Conservation (phyloP, 768 basidiomycete species). For the Leucosporidium creatinivorum region DNA sequence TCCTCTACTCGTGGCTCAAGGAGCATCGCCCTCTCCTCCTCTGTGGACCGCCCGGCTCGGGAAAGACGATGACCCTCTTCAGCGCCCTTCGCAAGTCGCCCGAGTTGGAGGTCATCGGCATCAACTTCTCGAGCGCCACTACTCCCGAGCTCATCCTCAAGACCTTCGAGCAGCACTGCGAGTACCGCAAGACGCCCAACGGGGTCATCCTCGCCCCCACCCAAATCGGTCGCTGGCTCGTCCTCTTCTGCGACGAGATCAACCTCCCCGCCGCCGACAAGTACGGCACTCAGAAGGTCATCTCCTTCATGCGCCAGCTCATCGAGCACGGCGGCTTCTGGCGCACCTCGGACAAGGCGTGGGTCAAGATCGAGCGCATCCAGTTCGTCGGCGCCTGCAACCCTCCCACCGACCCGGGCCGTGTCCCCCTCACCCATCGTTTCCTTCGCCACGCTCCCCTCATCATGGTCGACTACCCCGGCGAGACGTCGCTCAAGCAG, state of each 20-base stretch:
- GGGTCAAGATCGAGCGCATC: constrained; percentile 97
- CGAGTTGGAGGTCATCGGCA: constrained; percentile 96
- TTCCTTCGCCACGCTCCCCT: constrained; percentile 96
- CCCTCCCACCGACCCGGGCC: constrained; percentile 96
- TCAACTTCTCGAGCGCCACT: constrained; percentile 98
- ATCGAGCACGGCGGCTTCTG: constrained; percentile 93
- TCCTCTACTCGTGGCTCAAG: constrained; percentile 95
- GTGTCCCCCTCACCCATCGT: constrained; percentile 93
- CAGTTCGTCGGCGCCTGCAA: constrained; percentile 99
- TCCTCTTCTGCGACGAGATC: constrained; percentile 99
- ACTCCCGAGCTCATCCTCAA: constrained; percentile 96
- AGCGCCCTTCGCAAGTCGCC: constrained; percentile 94
- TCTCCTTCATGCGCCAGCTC: constrained; percentile 94
- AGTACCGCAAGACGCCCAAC: constrained; percentile 95
- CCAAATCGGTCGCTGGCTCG: constrained; percentile 95
- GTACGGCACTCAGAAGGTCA: constrained; percentile 96
- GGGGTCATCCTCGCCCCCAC: constrained; percentile 90
- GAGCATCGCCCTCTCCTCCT: constrained; percentile 98
- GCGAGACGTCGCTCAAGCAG: constrained; percentile 90
- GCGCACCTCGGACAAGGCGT: constrained; percentile 86
- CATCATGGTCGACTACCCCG: constrained; percentile 99
- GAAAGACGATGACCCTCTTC: constrained; percentile 99
- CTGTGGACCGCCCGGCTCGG: constrained; percentile 98
- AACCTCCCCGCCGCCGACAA: constrained; percentile 94
- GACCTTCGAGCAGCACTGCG: constrained; percentile 99